These are phyloP conservation scores for Sordariomycetes sp. DNA, from an alignment of 2,329 filamentous ascomycete species.

Conservation along the genomic window DNA sequence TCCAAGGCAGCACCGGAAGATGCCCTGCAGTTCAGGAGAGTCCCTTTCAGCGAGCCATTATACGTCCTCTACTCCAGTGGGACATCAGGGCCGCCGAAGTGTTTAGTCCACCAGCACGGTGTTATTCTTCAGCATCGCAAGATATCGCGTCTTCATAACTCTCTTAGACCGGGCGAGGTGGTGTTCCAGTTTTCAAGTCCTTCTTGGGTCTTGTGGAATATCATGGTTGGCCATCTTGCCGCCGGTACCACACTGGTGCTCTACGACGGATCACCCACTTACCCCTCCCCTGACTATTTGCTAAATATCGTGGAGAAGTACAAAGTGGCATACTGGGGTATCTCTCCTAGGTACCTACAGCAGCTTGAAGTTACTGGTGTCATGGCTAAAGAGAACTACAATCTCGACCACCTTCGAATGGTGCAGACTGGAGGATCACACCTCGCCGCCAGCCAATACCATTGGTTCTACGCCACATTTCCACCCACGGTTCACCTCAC, in stretches of 20 bases:
- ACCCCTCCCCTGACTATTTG: constrained; percentile 4
- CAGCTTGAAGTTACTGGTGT: constrained; percentile 11
- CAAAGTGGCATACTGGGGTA: constrained; percentile 3
- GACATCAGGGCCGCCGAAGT: constrained; percentile 2
- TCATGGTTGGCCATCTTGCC: neutral
- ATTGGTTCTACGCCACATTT: constrained; percentile 2
- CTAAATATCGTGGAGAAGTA: constrained; percentile 6
- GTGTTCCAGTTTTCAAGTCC: constrained; percentile 2
- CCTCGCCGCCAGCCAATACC: neutral
- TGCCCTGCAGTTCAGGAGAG: neutral
- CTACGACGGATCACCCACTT: constrained; percentile 11
- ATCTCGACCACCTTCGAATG: neutral
- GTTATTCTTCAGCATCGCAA: neutral
- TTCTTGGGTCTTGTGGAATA: constrained; percentile 2
- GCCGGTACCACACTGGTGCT: constrained; percentile 2
- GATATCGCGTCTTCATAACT: neutral
- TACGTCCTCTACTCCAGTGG: constrained; percentile 1
- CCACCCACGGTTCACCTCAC: constrained; percentile 1
- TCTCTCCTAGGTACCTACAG: constrained; percentile 12
- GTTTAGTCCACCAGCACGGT: constrained; percentile 2
- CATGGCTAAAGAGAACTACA: constrained; percentile 1
- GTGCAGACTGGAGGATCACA: constrained; percentile 1
- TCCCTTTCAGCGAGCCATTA: neutral
- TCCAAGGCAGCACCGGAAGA: neutral
- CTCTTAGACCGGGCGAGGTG: neutral